Percentiles rank a stretch among this genome's conserved stretches.
Conservation (phyloP, 2,329 filamentous ascomycete genomes). For the Ilyonectria destructans region DNA sequence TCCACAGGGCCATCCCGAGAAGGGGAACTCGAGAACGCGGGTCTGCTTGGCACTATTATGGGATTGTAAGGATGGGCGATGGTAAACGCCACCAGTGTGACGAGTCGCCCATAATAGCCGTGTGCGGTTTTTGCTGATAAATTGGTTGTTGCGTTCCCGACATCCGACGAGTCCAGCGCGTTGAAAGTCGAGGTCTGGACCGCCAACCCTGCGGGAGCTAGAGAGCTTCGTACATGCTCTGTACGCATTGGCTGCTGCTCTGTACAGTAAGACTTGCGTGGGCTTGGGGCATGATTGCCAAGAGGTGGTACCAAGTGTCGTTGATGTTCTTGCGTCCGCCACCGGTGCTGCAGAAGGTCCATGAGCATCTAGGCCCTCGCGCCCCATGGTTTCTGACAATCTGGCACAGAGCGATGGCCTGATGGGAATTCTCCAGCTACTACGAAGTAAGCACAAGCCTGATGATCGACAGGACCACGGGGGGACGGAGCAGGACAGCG, state of each 20-base stretch:
- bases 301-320: conserved; percentile 15
- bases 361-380: conserved; percentile 29
- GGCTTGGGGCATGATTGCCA: conserved; percentile 9
- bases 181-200: conserved; percentile 1
- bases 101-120: not conserved
- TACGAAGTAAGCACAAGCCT: conserved; percentile 14
- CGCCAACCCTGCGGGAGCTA: not conserved
- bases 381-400: conserved; percentile 19
- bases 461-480: conserved; percentile 27
- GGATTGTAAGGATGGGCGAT: not conserved
- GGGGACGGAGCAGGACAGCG: conserved; percentile 1
- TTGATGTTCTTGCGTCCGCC: conserved; percentile 22
- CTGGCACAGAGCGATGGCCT: conserved; percentile 18
- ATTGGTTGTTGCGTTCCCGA: not conserved
- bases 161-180: not conserved
- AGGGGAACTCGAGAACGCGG: conserved; percentile 34
- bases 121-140: not conserved
- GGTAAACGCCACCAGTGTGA: conserved; percentile 26
- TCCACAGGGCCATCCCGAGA: conserved; percentile 28
- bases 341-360: conserved; percentile 29
- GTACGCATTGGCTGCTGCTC: not conserved
- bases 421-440: conserved; percentile 18
- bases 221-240: not conserved
- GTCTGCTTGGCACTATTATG: not conserved
- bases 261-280: not conserved